Percentiles rank a stretch among this genome's conserved stretches.
These are phyloP conservation scores for Paxillus ammoniavirescens DNA, from an alignment of 768 basidiomycete species.

Conservation along the genomic window DNA sequence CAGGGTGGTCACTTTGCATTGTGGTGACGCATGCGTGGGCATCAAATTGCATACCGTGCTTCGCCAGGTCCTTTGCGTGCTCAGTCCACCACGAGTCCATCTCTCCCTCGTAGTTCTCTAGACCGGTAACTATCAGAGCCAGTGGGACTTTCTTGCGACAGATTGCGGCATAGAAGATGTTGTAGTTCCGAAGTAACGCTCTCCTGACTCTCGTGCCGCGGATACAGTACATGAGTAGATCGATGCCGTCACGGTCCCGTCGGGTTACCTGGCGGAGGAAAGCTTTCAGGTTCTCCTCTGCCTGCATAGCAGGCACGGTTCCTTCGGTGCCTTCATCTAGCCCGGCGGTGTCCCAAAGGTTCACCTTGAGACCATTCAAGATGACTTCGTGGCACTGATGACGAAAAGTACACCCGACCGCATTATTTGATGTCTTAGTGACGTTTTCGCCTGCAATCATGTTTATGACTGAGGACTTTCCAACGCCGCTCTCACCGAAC, in stretches of 20 bases:
- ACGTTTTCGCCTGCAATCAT: conserved; percentile 28
- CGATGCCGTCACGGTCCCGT: conserved; percentile 23
- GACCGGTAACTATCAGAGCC: conserved; percentile 34
- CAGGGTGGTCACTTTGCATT: conserved; percentile 22
- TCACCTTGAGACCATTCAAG: conserved; percentile 17
- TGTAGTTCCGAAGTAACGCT: conserved; percentile 28
- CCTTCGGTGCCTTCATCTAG: conserved; percentile 32
- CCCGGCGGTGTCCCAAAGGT: conserved; percentile 34
- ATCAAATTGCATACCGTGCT: conserved; percentile 34
- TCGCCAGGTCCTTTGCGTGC: conserved; percentile 31
- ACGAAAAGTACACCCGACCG: conserved; percentile 35
- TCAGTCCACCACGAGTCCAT: conserved; percentile 40
- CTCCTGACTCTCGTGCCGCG: conserved; percentile 32
- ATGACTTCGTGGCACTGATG: conserved; percentile 20
- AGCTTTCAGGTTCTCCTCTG: conserved; percentile 24
- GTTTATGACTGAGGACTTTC: conserved; percentile 44
- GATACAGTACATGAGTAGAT: conserved; percentile 34
- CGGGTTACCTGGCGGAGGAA: conserved; percentile 33
- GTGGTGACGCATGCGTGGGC: conserved; percentile 43
- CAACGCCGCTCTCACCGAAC: conserved; percentile 40
- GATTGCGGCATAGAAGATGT: conserved; percentile 27
- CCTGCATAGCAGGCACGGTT: conserved; percentile 23
- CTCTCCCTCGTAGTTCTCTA: conserved; percentile 33
- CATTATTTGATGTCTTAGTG: conserved; percentile 29
- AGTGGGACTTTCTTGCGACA: conserved; percentile 32